Evolutionary conservation across 2,329 filamentous ascomycete species (phyloP).

Genomic region (Tolypocladium capitatum): DNA sequence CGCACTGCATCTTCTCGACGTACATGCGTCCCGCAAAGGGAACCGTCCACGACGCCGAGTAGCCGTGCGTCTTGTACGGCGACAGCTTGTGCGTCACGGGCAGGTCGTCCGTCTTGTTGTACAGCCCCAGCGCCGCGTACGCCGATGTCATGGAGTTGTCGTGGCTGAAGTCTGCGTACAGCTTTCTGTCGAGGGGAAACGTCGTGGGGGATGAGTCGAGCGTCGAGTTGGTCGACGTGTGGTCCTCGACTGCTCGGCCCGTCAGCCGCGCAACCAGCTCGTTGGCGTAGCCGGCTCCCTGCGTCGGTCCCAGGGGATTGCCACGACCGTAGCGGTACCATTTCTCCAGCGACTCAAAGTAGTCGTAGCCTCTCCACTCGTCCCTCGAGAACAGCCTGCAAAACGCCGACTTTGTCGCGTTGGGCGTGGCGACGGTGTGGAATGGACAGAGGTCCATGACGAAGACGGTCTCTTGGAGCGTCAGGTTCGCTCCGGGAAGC

Average conservation of each 20-base stretch:
- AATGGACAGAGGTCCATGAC: constrained; percentile 89
- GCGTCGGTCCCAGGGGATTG: constrained; percentile 66
- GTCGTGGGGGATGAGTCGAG: constrained; percentile 53
- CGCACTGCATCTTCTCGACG: constrained; percentile 75
- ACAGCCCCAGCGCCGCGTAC: constrained; percentile 65
- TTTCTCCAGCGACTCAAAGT: constrained; percentile 67
- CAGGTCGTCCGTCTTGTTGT: constrained; percentile 48
- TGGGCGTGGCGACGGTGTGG: constrained; percentile 54
- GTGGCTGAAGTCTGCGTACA: constrained; percentile 88
- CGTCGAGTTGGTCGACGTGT: constrained; percentile 65
- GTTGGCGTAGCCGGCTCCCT: constrained; percentile 78
- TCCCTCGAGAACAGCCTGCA: constrained; percentile 59
- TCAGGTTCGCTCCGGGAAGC: constrained; percentile 55
- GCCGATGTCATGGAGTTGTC: constrained; percentile 77
- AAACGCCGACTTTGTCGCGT: constrained; percentile 47
- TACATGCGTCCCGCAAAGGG: constrained; percentile 74
- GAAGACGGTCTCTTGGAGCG: constrained; percentile 46
- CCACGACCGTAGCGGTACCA: constrained; percentile 73
- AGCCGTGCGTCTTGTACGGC: constrained; percentile 47
- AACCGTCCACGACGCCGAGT: constrained; percentile 64
- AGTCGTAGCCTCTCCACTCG: constrained; percentile 72
- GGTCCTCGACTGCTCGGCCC: constrained; percentile 50
- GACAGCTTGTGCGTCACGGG: constrained; percentile 36
- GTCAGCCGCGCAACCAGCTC: constrained; percentile 78
- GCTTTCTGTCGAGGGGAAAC: constrained; percentile 54